A percentile compares a stretch with the other conserved stretches of the same genome.
phyloP scores from a whole-genome alignment of 495 filamentous ascomycete genomes.

The Parathielavia appendiculata region DNA sequence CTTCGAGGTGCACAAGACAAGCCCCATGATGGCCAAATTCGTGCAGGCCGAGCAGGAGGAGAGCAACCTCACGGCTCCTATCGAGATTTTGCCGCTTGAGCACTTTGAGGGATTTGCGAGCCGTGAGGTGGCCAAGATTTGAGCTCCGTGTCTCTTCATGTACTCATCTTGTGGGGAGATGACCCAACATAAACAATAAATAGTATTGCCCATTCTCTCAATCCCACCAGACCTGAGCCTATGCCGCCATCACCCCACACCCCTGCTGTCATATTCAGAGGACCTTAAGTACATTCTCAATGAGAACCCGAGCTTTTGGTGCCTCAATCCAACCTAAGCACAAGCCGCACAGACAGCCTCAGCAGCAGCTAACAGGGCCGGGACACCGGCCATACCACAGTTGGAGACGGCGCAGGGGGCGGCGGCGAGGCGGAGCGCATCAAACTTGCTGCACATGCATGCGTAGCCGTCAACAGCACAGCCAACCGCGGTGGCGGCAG shows the following conservation, averaged over 20 bases:
- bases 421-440: conserved; percentile 7
- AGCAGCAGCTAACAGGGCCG: conserved; percentile 6
- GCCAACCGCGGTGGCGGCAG: conserved; percentile 3
- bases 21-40: conserved; percentile 21
- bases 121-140: conserved; percentile 1
- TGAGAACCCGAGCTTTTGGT: too few relatives aligned
- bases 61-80: conserved; percentile 14
- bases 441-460: conserved; percentile 15
- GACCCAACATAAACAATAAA: too few relatives aligned
- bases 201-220: not conserved
- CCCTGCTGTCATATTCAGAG: too few relatives aligned
- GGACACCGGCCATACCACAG: conserved; percentile 4
- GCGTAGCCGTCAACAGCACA: conserved; percentile 8
- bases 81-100: conserved; percentile 20
- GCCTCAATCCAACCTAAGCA: too few relatives aligned
- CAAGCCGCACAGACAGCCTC: conserved; percentile 15
- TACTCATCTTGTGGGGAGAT: too few relatives aligned
- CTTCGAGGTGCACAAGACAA: conserved; percentile 19
- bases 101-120: conserved; percentile 14
- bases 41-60: conserved; percentile 19
- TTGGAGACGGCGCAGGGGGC: conserved; percentile 7
- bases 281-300: too few relatives aligned
- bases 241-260: too few relatives aligned
- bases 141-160: not conserved
- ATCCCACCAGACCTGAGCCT: too few relatives aligned